Evolutionary conservation across 2,329 filamentous ascomycete genomes (phyloP).

Genomic region (Metarhizium anisopliae): DNA sequence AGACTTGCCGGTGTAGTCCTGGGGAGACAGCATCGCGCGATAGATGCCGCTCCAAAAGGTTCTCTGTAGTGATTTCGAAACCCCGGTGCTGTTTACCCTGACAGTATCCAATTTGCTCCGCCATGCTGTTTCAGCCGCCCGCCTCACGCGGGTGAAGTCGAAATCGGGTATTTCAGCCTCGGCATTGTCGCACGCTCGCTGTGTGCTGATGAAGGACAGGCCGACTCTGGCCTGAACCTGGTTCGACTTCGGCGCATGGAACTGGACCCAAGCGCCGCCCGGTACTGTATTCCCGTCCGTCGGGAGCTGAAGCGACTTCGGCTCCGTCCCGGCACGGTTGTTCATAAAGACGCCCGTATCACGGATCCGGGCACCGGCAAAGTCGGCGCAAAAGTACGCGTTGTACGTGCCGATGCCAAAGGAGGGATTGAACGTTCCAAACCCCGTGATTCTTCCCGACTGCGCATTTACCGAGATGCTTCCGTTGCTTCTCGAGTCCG

Average conservation of each 20-base stretch:
- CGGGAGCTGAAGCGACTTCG: slow-evolving; percentile 27
- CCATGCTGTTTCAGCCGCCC: slow-evolving; percentile 52
- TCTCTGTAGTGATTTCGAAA: slow-evolving; percentile 48
- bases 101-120: slow-evolving; percentile 52
- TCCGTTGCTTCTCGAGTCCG: slow-evolving; percentile 15
- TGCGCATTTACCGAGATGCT: slow-evolving; percentile 24
- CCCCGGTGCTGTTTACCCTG: slow-evolving; percentile 42
- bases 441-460: slow-evolving; percentile 48
- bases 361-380: slow-evolving; percentile 39
- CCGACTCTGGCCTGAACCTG: slow-evolving; percentile 58
- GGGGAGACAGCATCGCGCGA: slow-evolving; percentile 58
- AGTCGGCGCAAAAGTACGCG: slow-evolving; percentile 53
- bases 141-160: slow-evolving; percentile 49
- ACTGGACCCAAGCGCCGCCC: slow-evolving; percentile 55
- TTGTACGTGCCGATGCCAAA: slow-evolving; percentile 52
- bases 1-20: slow-evolving; percentile 52
- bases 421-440: slow-evolving; percentile 48
- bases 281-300: slow-evolving; percentile 20
- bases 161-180: slow-evolving; percentile 60
- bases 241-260: slow-evolving; percentile 31
- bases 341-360: slow-evolving; percentile 51
- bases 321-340: slow-evolving; percentile 35
- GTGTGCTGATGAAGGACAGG: slow-evolving; percentile 59
- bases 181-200: slow-evolving; percentile 61
- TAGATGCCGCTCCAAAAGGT: slow-evolving; percentile 67